Evolutionary conservation across 1,284 basidiomycete genomes (phyloP).

Genomic region (Cutaneotrichosporon curvatum): DNA sequence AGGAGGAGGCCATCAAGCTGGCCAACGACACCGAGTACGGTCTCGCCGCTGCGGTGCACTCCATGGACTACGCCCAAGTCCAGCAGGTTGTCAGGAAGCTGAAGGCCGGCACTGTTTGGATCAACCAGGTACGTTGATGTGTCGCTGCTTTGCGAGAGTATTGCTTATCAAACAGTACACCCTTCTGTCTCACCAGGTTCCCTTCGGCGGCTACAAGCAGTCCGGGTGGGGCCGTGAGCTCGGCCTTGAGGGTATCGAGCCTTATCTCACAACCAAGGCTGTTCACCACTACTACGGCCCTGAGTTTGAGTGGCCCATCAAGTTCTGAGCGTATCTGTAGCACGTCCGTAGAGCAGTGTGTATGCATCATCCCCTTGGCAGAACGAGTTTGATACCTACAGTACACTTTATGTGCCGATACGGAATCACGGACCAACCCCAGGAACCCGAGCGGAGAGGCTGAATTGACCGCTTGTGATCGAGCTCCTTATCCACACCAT

Average conservation of each 20-base stretch:
- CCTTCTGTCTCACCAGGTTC: slow-evolving; percentile 62
- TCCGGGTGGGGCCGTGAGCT: slow-evolving; percentile 22
- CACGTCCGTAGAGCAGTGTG: no score
- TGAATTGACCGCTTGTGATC: no score
- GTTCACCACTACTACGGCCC: slow-evolving; percentile 11
- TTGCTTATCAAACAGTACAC: slow-evolving; percentile 52
- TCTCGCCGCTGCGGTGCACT: slow-evolving; percentile 81
- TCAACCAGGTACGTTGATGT: slow-evolving; percentile 52
- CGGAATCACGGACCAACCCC: background rate
- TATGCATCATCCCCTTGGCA: background rate
- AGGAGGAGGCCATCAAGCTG: slow-evolving; percentile 53
- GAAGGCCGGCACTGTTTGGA: slow-evolving; percentile 73
- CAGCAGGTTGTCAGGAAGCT: slow-evolving; percentile 91
- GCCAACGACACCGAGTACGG: slow-evolving; percentile 83
- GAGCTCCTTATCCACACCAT: no score
- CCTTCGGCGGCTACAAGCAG: slow-evolving; percentile 20
- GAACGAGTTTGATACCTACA: background rate
- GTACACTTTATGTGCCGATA: background rate
- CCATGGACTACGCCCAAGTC: slow-evolving; percentile 77
- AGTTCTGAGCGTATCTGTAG: background rate
- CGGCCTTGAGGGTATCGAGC: slow-evolving; percentile 47
- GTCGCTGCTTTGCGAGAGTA: background rate
- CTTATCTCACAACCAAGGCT: slow-evolving; percentile 10
- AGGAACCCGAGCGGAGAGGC: no score
- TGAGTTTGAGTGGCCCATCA: slow-evolving; percentile 14